Conservation (phyloP, 345 rosid species). For the Linum lewisii region DNA sequence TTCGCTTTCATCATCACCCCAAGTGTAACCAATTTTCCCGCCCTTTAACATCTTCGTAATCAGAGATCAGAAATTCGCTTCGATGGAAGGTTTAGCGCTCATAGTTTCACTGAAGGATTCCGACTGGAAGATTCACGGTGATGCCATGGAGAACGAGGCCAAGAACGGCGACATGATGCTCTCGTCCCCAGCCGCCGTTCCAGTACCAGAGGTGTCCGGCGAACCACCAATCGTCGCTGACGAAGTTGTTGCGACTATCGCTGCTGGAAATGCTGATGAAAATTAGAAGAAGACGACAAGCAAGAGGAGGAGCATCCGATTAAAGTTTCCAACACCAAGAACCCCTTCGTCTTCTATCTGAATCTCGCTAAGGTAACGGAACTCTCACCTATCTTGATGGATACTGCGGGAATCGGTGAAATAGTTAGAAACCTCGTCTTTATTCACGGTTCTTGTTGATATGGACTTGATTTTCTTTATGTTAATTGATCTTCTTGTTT, state of each 20-base stretch:
- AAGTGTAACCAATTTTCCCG: constrained; percentile 8
- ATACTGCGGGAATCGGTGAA: neutral
- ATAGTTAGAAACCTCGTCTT: neutral
- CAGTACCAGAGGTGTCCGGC: neutral
- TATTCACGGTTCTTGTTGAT: neutral
- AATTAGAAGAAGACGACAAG: constrained; percentile 1
- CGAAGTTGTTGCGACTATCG: neutral
- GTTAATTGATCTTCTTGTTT: neutral
- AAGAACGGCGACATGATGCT: constrained; percentile 8
- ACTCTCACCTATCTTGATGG: neutral
- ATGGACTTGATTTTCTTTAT: neutral
- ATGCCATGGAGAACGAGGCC: constrained; percentile 1
- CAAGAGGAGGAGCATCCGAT: constrained; percentile 18
- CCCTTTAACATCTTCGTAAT: neutral
- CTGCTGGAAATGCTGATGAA: constrained; percentile 3
- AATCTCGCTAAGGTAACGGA: constrained; percentile 27
- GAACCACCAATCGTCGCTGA: neutral
- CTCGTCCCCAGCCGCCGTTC: neutral
- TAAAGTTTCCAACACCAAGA: constrained; percentile 28
- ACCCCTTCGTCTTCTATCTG: constrained; percentile 31
- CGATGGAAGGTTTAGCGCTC: constrained; percentile 17
- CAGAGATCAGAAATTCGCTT: constrained; percentile 3
- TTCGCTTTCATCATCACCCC: neutral
- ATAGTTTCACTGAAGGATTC: neutral
- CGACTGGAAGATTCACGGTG: neutral